phyloP scores from a whole-genome alignment of 352 stramenopile species.

The Globisporangium barbulae region DNA sequence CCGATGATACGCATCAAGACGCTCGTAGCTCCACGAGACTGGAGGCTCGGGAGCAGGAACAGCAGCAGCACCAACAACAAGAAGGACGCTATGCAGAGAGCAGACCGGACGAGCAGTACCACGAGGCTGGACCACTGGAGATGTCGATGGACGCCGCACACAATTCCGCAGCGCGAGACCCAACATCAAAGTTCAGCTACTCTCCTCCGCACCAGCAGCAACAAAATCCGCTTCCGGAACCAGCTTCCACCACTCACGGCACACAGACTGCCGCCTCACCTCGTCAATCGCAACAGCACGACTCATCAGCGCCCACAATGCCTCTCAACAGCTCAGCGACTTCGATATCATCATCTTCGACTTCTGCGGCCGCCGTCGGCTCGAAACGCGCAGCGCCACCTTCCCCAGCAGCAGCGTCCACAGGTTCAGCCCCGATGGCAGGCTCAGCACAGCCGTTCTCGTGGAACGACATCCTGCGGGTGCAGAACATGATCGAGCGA shows the following conservation, averaged over 20 bases:
- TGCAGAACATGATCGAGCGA: constrained; percentile 89
- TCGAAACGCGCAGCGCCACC: background rate
- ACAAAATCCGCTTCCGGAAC: background rate
- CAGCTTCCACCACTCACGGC: background rate
- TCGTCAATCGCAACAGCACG: background rate
- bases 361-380: background rate
- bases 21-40: background rate
- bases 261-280: background rate
- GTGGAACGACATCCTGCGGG: constrained; percentile 87
- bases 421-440: background rate
- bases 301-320: background rate
- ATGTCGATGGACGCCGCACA: background rate
- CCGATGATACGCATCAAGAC: background rate
- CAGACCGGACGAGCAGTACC: background rate
- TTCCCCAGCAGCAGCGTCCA: background rate
- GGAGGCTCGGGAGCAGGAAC: background rate
- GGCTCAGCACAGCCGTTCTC: constrained; percentile 42
- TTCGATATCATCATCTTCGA: background rate
- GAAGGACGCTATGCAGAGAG: background rate
- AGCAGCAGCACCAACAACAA: background rate
- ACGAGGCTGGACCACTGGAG: background rate
- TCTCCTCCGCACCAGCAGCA: background rate
- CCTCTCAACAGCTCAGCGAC: background rate
- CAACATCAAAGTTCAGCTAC: background rate
- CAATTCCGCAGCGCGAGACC: background rate